A percentile compares a stretch with the other conserved stretches of the same genome.
Conservation (phyloP, 768 basidiomycete genomes). For the Phylloporus sp. region DNA sequence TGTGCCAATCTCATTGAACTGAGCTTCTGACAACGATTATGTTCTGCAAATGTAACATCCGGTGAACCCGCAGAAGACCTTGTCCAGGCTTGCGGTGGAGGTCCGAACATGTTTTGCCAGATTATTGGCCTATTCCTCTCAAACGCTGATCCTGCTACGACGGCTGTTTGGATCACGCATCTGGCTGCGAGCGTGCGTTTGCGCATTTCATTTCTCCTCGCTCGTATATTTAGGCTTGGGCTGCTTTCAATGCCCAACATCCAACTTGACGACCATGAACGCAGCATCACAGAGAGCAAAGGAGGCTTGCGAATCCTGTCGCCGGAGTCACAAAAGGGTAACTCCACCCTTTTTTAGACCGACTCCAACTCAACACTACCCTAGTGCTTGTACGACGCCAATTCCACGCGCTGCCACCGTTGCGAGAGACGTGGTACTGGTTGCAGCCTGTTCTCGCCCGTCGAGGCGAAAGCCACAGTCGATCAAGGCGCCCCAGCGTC, state of each 20-base stretch:
- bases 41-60: slow-evolving; percentile 2
- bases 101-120: slow-evolving; percentile 13
- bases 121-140: not conserved
- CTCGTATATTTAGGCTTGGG: slow-evolving; percentile 19
- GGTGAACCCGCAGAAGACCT: not conserved
- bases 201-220: slow-evolving; percentile 7
- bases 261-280: slow-evolving; percentile 17
- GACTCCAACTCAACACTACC: not conserved
- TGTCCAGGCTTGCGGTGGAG: slow-evolving; percentile 8
- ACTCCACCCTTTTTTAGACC: not conserved
- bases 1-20: slow-evolving; percentile 3
- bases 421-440: slow-evolving; percentile 7
- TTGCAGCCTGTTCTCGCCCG: slow-evolving; percentile 18
- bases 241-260: not conserved
- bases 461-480: not conserved
- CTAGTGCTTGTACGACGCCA: slow-evolving; percentile 19
- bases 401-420: slow-evolving; percentile 13
- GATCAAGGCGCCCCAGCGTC: slow-evolving; percentile 6
- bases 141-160: slow-evolving; percentile 8
- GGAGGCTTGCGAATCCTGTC: slow-evolving; percentile 24
- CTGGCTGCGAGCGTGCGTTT: slow-evolving; percentile 6
- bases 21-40: not conserved
- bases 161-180: slow-evolving; percentile 8
- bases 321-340: slow-evolving; percentile 26
- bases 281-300: slow-evolving; percentile 19